Percentiles rank a stretch among this genome's conserved stretches.
phyloP scores from a whole-genome alignment of 2,329 filamentous ascomycete genomes.

The Salinomyces thailandicus region DNA sequence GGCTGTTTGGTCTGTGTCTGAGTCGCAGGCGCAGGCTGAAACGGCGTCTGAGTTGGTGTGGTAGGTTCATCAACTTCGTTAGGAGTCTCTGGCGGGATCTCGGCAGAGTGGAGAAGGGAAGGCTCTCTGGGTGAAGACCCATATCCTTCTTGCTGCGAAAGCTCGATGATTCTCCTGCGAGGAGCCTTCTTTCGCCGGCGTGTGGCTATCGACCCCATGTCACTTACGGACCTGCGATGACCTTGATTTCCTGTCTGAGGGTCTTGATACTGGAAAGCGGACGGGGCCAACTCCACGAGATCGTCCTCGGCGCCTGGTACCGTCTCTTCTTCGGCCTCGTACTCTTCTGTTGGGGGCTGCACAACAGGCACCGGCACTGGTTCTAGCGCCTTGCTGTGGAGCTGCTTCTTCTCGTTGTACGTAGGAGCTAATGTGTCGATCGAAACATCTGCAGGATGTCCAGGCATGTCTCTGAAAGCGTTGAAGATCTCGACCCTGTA shows the following conservation, averaged over 20 bases:
- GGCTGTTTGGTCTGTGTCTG: constrained; percentile 4
- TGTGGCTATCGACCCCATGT: constrained; percentile 19
- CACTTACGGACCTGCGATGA: constrained; percentile 21
- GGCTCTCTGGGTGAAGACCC: constrained; percentile 18
- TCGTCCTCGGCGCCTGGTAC: constrained; percentile 3
- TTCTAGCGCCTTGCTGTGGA: constrained; percentile 72
- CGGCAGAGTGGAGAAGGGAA: constrained; percentile 15
- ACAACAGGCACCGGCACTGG: constrained; percentile 67
- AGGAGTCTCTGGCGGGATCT: constrained; percentile 12
- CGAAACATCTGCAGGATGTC: constrained; percentile 79
- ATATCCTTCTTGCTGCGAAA: constrained; percentile 37
- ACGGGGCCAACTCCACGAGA: constrained; percentile 2
- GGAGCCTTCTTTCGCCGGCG: constrained; percentile 49
- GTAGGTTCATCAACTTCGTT: constrained; percentile 11
- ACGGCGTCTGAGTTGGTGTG: constrained; percentile 18
- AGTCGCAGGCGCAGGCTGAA: constrained; percentile 14
- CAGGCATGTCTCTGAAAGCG: constrained; percentile 79
- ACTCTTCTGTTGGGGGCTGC: constrained; percentile 53
- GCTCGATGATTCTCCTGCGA: constrained; percentile 48
- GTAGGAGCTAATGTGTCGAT: constrained; percentile 76
- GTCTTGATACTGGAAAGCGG: constrained; percentile 3
- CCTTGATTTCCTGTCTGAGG: constrained; percentile 4
- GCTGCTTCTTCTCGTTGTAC: constrained; percentile 74
- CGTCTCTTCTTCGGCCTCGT: constrained; percentile 35
- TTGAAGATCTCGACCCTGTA: constrained; percentile 93